Conservation (phyloP, 805 yeast species). For the Candida khao-thaluensis region DNA sequence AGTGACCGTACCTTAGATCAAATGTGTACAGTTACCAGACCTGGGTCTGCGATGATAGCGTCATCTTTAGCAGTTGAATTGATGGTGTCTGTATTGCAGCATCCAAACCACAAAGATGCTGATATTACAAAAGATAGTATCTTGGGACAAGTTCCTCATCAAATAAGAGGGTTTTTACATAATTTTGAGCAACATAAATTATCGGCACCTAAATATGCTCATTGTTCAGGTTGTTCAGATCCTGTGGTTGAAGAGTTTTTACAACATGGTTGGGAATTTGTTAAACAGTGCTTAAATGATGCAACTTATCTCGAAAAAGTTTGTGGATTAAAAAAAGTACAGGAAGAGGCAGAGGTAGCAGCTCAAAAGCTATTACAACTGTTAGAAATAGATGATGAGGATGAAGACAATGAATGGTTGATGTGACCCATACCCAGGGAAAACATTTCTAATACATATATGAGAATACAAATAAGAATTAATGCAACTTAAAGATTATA, state of each 20-base stretch:
- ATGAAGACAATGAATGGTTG: slow-evolving; percentile 11
- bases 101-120: slow-evolving; percentile 43
- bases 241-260: slow-evolving; percentile 53
- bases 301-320: slow-evolving; percentile 67
- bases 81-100: slow-evolving; percentile 70
- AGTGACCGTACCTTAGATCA: slow-evolving; percentile 89
- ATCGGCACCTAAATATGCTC: slow-evolving; percentile 66
- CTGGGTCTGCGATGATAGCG: slow-evolving; percentile 91
- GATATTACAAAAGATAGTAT: slow-evolving; percentile 22
- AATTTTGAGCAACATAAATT: slow-evolving; percentile 63
- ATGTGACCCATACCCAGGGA: not conserved
- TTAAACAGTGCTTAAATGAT: slow-evolving; percentile 65
- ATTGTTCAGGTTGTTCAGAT: slow-evolving; percentile 85
- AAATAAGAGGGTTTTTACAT: slow-evolving; percentile 81
- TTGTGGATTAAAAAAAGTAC: slow-evolving; percentile 77
- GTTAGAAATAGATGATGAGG: slow-evolving; percentile 16
- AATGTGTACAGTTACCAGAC: slow-evolving; percentile 98
- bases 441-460: not conserved
- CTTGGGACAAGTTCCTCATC: slow-evolving; percentile 83
- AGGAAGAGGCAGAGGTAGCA: slow-evolving; percentile 63
- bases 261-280: slow-evolving; percentile 76
- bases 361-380: slow-evolving; percentile 11
- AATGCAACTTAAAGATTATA: not conserved
- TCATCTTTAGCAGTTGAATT: slow-evolving; percentile 85
- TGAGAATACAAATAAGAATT: no score